phyloP scores from a whole-genome alignment of 1,139 yeast genomes.

The Arxiozyma telluris region DNA sequence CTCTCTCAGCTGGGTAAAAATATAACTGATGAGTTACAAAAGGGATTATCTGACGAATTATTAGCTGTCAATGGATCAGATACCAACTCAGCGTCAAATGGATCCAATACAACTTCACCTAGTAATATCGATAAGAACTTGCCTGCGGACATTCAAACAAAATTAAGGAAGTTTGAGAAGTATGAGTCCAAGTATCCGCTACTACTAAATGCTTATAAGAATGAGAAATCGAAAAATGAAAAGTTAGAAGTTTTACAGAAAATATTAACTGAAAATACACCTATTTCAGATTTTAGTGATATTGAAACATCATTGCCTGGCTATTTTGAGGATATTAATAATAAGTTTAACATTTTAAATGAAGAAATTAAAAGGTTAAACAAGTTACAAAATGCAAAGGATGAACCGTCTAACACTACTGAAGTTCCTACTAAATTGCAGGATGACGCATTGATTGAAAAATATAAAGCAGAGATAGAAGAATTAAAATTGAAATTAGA shows the following conservation, averaged over 20 bases:
- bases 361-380: slow-evolving; percentile 35
- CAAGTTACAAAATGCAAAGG: slow-evolving; percentile 4
- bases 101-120: not conserved
- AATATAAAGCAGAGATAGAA: slow-evolving; percentile 3
- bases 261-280: slow-evolving; percentile 70
- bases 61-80: slow-evolving; percentile 6
- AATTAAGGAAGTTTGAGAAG: slow-evolving; percentile 68
- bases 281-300: slow-evolving; percentile 66
- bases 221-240: slow-evolving; percentile 62
- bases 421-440: not conserved
- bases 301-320: slow-evolving; percentile 56
- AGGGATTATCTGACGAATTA: slow-evolving; percentile 27
- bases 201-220: slow-evolving; percentile 72
- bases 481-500: not conserved
- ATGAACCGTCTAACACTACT: not conserved
- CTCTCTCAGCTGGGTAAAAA: slow-evolving; percentile 56
- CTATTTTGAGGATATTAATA: slow-evolving; percentile 54
- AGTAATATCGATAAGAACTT: slow-evolving; percentile 32
- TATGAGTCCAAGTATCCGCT: slow-evolving; percentile 86
- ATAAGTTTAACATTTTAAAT: slow-evolving; percentile 47
- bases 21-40: slow-evolving; percentile 49
- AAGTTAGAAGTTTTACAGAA: slow-evolving; percentile 60
- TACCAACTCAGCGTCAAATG: not conserved
- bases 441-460: slow-evolving; percentile 1
- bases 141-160: slow-evolving; percentile 49